Evolutionary conservation across 305 asterid species (phyloP).

Genomic region (Fraxinus floribunda): DNA sequence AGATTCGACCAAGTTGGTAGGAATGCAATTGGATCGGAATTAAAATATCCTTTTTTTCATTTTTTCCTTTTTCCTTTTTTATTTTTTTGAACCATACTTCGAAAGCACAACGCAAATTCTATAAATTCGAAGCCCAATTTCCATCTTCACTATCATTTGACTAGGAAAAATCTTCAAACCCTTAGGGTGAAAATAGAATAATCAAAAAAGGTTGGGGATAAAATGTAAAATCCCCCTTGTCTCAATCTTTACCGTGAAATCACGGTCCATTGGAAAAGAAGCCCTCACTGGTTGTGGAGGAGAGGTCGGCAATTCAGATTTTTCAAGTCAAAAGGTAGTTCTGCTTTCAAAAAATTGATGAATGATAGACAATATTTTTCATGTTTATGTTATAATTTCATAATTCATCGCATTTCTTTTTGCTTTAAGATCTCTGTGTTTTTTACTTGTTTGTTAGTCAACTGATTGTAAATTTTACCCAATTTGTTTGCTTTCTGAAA

Average conservation of each 20-base stretch:
- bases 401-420: not conserved
- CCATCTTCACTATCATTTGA: not conserved
- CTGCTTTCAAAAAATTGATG: constrained; percentile 10
- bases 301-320: constrained; percentile 4
- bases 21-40: too few relatives aligned
- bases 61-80: too few relatives aligned
- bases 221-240: not conserved
- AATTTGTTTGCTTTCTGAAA: not conserved
- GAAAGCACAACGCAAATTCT: not conserved
- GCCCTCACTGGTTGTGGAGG: not conserved
- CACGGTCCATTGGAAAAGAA: not conserved
- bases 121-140: not conserved
- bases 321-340: constrained; percentile 42
- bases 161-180: not conserved
- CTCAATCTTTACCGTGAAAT: not conserved
- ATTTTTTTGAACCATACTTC: too few relatives aligned
- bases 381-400: not conserved
- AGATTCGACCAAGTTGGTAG: too few relatives aligned
- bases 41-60: too few relatives aligned
- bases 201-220: not conserved
- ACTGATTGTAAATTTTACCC: constrained; percentile 18
- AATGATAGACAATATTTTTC: not conserved
- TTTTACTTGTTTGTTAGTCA: constrained; percentile 23
- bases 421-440: constrained; percentile 1
- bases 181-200: not conserved